These are phyloP conservation scores for Schizothecium vesticola DNA, from an alignment of 495 filamentous ascomycete species.

Conservation along the genomic window DNA sequence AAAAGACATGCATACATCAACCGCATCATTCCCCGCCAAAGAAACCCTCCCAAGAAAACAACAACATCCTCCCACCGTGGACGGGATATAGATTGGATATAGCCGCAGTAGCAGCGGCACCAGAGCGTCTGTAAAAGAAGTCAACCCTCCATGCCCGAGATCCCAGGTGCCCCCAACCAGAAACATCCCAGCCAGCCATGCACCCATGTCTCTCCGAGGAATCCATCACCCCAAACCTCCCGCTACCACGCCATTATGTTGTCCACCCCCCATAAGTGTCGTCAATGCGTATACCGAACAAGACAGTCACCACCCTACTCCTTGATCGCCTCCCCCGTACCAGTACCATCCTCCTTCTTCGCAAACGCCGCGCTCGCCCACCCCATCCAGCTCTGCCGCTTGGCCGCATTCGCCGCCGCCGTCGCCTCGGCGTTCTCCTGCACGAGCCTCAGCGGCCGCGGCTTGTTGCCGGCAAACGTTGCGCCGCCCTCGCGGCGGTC, in stretches of 20 bases:
- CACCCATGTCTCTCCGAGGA: neutral
- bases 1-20: neutral
- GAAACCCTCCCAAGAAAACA: neutral
- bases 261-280: neutral
- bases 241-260: neutral
- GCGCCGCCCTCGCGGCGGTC: conserved; percentile 56
- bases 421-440: conserved; percentile 50
- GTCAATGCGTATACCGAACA: neutral
- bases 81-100: neutral
- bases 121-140: neutral
- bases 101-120: neutral
- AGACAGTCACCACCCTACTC: conserved; percentile 11
- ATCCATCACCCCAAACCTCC: no score
- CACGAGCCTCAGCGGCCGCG: conserved; percentile 81
- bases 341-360: conserved; percentile 32
- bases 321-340: conserved; percentile 17
- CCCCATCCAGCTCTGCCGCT: conserved; percentile 54
- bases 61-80: neutral
- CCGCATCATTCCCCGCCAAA: neutral
- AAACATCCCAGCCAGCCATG: neutral
- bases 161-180: neutral
- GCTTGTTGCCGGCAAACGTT: conserved; percentile 63
- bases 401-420: conserved; percentile 34
- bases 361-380: conserved; percentile 43
- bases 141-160: neutral